Percentiles rank a stretch among this genome's conserved stretches.
Conservation (phyloP, 768 basidiomycete species). For the Suillus hirtellus region DNA sequence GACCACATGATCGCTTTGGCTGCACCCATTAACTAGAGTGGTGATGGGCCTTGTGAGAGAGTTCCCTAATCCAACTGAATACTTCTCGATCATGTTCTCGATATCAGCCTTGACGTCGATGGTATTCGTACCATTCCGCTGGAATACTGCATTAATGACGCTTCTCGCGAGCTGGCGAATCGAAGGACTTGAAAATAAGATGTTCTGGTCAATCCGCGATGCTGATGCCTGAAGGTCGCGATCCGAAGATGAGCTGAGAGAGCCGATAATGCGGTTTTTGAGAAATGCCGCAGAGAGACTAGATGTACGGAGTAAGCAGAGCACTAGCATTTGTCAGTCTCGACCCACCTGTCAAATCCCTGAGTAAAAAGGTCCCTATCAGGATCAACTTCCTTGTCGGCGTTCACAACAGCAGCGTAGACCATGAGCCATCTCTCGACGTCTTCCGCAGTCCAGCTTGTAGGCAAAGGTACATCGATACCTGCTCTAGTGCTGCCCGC, state of each 20-base stretch:
- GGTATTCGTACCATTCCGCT: neutral
- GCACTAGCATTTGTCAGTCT: neutral
- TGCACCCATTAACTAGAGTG: too few relatives aligned
- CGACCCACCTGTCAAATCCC: constrained; percentile 39
- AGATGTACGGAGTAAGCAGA: neutral
- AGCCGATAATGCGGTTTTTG: constrained; percentile 22
- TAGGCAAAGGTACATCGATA: constrained; percentile 23
- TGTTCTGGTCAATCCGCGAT: constrained; percentile 25
- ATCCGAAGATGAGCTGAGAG: constrained; percentile 31
- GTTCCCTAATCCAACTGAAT: constrained; percentile 25
- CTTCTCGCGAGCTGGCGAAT: constrained; percentile 35
- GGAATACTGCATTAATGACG: constrained; percentile 13
- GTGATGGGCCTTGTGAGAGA: constrained; percentile 13
- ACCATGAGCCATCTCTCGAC: constrained; percentile 31
- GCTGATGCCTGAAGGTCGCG: constrained; percentile 28
- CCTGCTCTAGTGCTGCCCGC: constrained; percentile 26
- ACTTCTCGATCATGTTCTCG: constrained; percentile 41
- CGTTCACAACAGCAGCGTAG: constrained; percentile 21
- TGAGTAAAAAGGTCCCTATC: constrained; percentile 32
- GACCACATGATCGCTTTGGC: constrained; percentile 22
- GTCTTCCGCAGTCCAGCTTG: constrained; percentile 22
- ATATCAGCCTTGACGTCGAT: constrained; percentile 26
- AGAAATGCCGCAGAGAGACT: constrained; percentile 34
- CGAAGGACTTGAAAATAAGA: constrained; percentile 43
- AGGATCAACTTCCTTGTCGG: constrained; percentile 12